Percentiles rank a stretch among this genome's conserved stretches.
Evolutionary conservation across 768 basidiomycete genomes (phyloP).

Genomic region (Cubamyces lactineus): DNA sequence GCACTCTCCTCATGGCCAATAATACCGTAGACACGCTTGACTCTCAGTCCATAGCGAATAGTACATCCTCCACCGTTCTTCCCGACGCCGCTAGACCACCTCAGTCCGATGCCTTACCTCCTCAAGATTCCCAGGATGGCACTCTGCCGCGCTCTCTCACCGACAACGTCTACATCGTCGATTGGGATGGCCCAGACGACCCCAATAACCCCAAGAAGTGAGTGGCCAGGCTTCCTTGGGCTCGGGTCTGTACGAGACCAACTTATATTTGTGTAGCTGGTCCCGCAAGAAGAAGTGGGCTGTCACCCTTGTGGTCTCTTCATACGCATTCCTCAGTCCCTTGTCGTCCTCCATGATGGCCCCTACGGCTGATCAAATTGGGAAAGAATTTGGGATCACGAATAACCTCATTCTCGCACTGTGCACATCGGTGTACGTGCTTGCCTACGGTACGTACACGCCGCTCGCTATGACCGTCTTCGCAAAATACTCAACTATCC

Average conservation of each 20-base stretch:
- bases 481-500: neutral
- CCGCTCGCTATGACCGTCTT: neutral
- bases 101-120: no score
- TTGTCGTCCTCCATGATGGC: conserved; percentile 77
- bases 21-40: no score
- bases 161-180: conserved; percentile 29
- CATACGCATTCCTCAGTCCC: conserved; percentile 36
- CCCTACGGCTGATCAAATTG: conserved; percentile 57
- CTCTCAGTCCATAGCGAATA: no score
- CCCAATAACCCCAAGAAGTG: conserved; percentile 41
- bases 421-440: conserved; percentile 58
- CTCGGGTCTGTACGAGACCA: no score
- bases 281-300: conserved; percentile 59
- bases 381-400: conserved; percentile 55
- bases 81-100: no score
- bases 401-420: conserved; percentile 53
- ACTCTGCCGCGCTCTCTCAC: no score
- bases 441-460: conserved; percentile 54
- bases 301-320: conserved; percentile 27
- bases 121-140: no score
- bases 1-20: no score
- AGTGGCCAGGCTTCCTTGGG: neutral
- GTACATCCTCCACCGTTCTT: no score
- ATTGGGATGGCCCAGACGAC: conserved; percentile 43
- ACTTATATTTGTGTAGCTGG: conserved; percentile 49